Evolutionary conservation across 169 alveolate species (phyloP).

Genomic region (Cyclospora cayetanensis): DNA sequence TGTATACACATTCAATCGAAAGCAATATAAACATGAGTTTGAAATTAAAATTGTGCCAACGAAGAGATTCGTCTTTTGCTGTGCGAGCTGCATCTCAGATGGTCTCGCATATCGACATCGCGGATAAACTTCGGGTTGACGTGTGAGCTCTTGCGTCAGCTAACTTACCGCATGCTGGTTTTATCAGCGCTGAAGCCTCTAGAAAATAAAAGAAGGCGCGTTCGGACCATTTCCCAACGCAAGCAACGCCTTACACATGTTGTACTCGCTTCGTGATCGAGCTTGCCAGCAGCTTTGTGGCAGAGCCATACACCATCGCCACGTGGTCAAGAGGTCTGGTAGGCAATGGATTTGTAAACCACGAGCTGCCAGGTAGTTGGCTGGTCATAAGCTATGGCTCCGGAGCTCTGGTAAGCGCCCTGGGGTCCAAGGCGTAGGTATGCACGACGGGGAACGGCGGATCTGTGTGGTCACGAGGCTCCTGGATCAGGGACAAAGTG

Average conservation of each 20-base stretch:
- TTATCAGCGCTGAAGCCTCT: too few relatives aligned
- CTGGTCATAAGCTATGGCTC: slow-evolving; percentile 25
- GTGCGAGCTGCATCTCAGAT: slow-evolving; percentile 71
- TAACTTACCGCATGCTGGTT: too few relatives aligned
- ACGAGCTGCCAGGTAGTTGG: too few relatives aligned
- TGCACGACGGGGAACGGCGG: slow-evolving; percentile 64
- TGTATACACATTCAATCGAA: neutral
- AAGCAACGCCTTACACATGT: too few relatives aligned
- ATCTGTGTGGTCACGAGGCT: slow-evolving; percentile 40
- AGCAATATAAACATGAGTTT: neutral
- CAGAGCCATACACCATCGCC: too few relatives aligned
- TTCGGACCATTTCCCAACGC: too few relatives aligned
- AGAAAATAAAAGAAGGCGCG: too few relatives aligned
- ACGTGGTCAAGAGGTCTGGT: too few relatives aligned
- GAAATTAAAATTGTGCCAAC: neutral
- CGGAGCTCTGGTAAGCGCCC: slow-evolving; percentile 16
- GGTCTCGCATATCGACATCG: slow-evolving; percentile 83
- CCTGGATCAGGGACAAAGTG: slow-evolving; percentile 47
- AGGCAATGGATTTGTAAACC: too few relatives aligned
- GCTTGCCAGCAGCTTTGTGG: too few relatives aligned
- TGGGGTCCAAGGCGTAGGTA: slow-evolving; percentile 63
- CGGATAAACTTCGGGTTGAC: slow-evolving; percentile 78
- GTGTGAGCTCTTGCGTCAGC: slow-evolving; percentile 66
- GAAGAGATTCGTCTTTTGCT: neutral
- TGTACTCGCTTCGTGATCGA: too few relatives aligned